Conservation (phyloP, 345 rosid species). For the Diplotaxis tenuifolia region DNA sequence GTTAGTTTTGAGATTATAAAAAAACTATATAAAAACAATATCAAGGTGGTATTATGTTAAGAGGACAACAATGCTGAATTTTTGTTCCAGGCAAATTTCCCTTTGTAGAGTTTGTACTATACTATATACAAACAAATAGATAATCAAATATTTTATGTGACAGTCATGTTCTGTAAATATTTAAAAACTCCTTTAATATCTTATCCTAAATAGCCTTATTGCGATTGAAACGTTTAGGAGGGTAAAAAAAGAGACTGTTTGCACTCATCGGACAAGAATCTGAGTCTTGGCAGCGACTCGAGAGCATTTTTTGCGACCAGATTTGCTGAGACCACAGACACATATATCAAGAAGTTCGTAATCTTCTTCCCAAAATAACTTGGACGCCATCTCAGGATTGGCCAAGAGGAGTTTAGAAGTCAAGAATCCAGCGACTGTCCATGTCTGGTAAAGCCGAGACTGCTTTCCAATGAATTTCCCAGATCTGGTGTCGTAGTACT, state of each 20-base stretch:
- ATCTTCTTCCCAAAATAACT: conserved; percentile 90
- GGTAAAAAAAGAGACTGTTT: neutral
- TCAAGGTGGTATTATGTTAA: too few relatives aligned
- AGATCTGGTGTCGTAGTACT: conserved; percentile 80
- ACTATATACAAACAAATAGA: conserved; percentile 3
- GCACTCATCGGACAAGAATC: conserved; percentile 59
- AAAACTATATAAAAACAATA: too few relatives aligned
- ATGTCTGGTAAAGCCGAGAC: conserved; percentile 78
- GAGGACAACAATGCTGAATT: too few relatives aligned
- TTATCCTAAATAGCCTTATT: neutral
- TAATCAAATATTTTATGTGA: conserved; percentile 10
- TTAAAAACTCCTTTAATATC: conserved; percentile 6
- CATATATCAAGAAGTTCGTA: conserved; percentile 86
- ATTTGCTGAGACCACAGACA: conserved; percentile 77
- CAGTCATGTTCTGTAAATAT: conserved; percentile 20
- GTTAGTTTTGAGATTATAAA: too few relatives aligned
- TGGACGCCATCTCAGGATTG: conserved; percentile 75
- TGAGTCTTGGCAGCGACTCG: conserved; percentile 88
- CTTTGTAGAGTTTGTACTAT: too few relatives aligned
- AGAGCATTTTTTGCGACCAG: conserved; percentile 84
- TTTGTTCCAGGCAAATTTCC: too few relatives aligned
- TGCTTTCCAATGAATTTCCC: conserved; percentile 93
- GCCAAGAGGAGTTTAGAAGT: conserved; percentile 76
- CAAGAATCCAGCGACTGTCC: too few relatives aligned
- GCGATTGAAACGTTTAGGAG: neutral